Conservation (phyloP, 495 filamentous ascomycete genomes). For the Pseudomonodictys pantanalensis region DNA sequence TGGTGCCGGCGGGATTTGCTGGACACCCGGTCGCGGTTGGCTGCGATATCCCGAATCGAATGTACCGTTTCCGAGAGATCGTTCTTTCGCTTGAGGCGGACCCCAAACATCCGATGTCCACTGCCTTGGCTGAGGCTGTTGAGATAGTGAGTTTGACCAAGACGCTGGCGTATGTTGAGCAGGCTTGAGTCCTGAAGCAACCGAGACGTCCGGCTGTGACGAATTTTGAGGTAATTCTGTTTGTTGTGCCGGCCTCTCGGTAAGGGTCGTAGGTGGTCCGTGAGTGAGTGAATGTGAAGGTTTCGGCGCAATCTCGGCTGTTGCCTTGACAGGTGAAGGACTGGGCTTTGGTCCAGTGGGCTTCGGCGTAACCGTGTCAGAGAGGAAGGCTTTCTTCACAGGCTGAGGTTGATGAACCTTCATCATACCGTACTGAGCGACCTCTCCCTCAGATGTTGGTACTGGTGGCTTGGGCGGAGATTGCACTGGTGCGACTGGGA, state of each 20-base stretch:
- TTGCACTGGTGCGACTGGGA: slow-evolving; percentile 27
- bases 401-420: slow-evolving; percentile 39
- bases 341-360: slow-evolving; percentile 12
- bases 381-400: slow-evolving; percentile 19
- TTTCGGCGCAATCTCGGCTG: slow-evolving; percentile 23
- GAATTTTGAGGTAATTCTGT: background rate
- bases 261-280: background rate
- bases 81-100: slow-evolving; percentile 31
- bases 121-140: slow-evolving; percentile 11
- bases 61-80: slow-evolving; percentile 44
- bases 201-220: slow-evolving; percentile 6
- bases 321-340: slow-evolving; percentile 29
- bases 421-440: slow-evolving; percentile 39
- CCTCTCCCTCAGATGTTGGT: slow-evolving; percentile 33
- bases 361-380: slow-evolving; percentile 1
- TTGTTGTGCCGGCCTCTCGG: slow-evolving; percentile 12
- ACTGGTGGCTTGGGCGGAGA: slow-evolving; percentile 34
- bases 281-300: slow-evolving; percentile 5
- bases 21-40: slow-evolving; percentile 19
- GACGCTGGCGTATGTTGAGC: slow-evolving; percentile 9
- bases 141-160: slow-evolving; percentile 17
- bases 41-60: slow-evolving; percentile 38
- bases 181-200: background rate
- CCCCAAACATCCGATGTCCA: slow-evolving; percentile 40
- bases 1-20: slow-evolving; percentile 21